Evolutionary conservation across 352 stramenopile species (phyloP).

Genomic region (Pythium aquatile): DNA sequence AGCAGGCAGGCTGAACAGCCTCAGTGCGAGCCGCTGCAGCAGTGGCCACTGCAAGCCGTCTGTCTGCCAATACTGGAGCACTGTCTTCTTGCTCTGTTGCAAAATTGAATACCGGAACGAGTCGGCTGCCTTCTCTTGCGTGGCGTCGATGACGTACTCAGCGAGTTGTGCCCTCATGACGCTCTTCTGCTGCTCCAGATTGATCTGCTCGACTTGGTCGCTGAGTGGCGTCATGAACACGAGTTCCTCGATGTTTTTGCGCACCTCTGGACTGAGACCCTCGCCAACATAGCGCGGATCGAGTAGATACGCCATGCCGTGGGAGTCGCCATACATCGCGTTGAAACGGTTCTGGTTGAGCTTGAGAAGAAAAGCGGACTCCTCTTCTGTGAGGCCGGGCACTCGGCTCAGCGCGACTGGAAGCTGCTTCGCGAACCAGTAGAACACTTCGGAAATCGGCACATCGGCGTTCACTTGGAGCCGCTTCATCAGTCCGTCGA

Average conservation of each 20-base stretch:
- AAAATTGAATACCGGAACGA: slow-evolving; percentile 35
- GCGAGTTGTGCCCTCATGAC: slow-evolving; percentile 33
- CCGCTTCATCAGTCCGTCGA: slow-evolving; percentile 9
- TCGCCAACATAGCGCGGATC: slow-evolving; percentile 40
- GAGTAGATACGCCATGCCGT: slow-evolving; percentile 32
- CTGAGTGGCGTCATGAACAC: slow-evolving; percentile 28
- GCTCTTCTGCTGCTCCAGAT: slow-evolving; percentile 22
- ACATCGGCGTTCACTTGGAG: slow-evolving; percentile 15
- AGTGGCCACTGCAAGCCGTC: slow-evolving; percentile 32
- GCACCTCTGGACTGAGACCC: slow-evolving; percentile 37
- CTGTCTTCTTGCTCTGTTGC: slow-evolving; percentile 29
- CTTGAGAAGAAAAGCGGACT: slow-evolving; percentile 19
- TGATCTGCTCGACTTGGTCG: not conserved
- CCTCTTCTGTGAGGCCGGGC: slow-evolving; percentile 7
- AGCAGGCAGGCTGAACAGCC: slow-evolving; percentile 29
- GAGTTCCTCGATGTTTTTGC: slow-evolving; percentile 35
- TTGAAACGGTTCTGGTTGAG: slow-evolving; percentile 32
- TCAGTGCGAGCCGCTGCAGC: slow-evolving; percentile 29
- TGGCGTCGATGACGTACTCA: slow-evolving; percentile 34
- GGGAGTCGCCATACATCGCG: slow-evolving; percentile 25
- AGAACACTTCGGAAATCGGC: slow-evolving; percentile 34
- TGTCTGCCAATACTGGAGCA: slow-evolving; percentile 36
- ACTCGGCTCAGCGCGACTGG: slow-evolving; percentile 22
- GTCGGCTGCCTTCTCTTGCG: slow-evolving; percentile 16
- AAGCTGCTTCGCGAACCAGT: slow-evolving; percentile 30